Evolutionary conservation across 2,329 filamentous ascomycete genomes (phyloP).

Genomic region (Talaromyces sp.): DNA sequence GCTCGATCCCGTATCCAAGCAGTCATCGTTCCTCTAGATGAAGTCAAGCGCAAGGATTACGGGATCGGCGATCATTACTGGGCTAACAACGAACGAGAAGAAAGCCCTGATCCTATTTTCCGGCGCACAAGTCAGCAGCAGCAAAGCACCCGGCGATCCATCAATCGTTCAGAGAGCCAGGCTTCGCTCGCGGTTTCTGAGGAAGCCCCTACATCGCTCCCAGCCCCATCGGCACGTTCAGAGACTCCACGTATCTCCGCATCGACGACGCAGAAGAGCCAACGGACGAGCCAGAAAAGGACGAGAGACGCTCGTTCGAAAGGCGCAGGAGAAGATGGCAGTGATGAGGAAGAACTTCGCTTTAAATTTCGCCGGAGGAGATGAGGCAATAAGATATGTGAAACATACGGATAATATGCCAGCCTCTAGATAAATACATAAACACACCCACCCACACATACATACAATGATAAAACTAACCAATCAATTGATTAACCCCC

Average conservation of each 20-base stretch:
- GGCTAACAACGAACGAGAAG: constrained; percentile 28
- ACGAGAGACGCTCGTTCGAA: constrained; percentile 39
- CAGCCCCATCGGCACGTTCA: constrained; percentile 12
- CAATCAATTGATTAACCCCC: neutral
- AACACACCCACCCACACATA: neutral
- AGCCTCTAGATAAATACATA: neutral
- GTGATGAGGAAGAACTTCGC: constrained; percentile 54
- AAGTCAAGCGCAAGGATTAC: constrained; percentile 66
- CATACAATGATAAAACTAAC: neutral
- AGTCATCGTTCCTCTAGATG: constrained; percentile 67
- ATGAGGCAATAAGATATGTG: neutral
- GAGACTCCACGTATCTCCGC: constrained; percentile 15
- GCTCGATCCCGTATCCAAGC: constrained; percentile 43
- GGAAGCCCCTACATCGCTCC: neutral
- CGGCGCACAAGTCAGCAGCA: constrained; percentile 14
- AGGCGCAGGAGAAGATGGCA: constrained; percentile 56
- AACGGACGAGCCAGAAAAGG: constrained; percentile 25
- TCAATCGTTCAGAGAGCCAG: constrained; percentile 6
- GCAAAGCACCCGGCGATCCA: constrained; percentile 1
- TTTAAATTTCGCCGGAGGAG: constrained; percentile 50
- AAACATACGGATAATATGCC: neutral
- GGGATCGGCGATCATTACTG: constrained; percentile 75
- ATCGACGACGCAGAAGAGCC: constrained; percentile 17
- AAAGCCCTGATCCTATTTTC: constrained; percentile 7
- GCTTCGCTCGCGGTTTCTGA: constrained; percentile 8